Evolutionary conservation across 257 asterid genomes (phyloP), one percentile per base, ranked within the genome.

Genomic region (Linderniella brevidens): DNA sequence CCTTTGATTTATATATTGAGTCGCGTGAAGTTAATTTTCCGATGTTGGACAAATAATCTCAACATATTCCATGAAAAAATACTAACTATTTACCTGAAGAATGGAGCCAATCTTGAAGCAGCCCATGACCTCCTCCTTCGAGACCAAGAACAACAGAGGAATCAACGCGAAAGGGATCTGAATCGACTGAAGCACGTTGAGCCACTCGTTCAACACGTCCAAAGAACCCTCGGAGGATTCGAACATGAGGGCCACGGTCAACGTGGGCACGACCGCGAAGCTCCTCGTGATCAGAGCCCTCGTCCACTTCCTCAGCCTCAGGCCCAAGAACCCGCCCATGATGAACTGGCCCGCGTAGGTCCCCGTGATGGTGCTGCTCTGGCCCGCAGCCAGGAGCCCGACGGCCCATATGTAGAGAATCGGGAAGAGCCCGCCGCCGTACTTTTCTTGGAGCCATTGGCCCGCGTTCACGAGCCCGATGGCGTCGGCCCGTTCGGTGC

Each of bases 261-360:
- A 17, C 1, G 51, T 46, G 3, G 51, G 51, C 2, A 46, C 12
- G 2, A 46, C 17, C 32, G 51, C 51, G 5, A 4, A 16, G 9
- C 51, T 17, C 18, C 51, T 46, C 3, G 51, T 46, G 35, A 46
- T 46, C 19, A 46, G 32, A 11, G 51, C 19, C 25, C 51, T n/a
- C 1, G 17, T 13, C 35, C 32, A 18, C 7, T n/a, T n/a, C 19
- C 35, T 46, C 35, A 46, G 19, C 35, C 13, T 29, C 4, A 46
- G 51, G 14, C 17, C 5, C 19, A 46, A 35, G 51, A 46, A 46
- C 25, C 51, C 51, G 2, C 35, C 35, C 51, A 46, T 46, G 10
- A 46, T 46, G 35, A 46, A 46, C 18, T 46, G 51, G 32, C 51
- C 51, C 12, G 51, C 51, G 51, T 46, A 46, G 2, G 51, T 46